Percentiles rank a stretch among this genome's conserved stretches.
Evolutionary conservation across 345 rosid genomes (phyloP).

Genomic region (Pistacia integerrima): DNA sequence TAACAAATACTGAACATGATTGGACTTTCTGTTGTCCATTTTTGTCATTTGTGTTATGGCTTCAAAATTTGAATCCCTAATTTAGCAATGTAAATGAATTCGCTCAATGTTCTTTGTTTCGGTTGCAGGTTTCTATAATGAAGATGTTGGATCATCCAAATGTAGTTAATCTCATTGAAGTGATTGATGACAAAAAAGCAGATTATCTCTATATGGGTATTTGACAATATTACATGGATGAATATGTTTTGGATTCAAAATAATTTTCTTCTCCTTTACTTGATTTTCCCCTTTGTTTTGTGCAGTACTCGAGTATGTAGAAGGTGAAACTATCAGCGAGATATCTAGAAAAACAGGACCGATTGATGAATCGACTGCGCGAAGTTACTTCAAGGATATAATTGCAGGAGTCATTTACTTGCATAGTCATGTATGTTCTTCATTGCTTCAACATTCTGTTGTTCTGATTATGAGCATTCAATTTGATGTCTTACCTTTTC

Average conservation of each 20-base stretch:
- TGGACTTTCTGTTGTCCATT: background rate
- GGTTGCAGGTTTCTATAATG: conserved; percentile 17
- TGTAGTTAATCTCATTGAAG: conserved; percentile 15
- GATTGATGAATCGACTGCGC: conserved; percentile 1
- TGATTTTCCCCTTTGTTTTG: too few species aligned
- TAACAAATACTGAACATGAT: background rate
- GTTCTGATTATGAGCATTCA: background rate
- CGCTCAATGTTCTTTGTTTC: background rate
- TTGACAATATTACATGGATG: background rate
- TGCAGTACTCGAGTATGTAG: conserved; percentile 14
- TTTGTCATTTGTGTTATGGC: background rate
- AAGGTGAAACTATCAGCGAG: background rate
- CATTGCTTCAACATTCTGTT: background rate
- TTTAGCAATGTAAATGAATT: too few species aligned
- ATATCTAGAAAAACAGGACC: background rate
- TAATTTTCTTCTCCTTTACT: background rate
- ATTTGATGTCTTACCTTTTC: background rate
- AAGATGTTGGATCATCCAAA: conserved; percentile 21
- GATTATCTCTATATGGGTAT: conserved; percentile 24
- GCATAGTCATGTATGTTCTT: conserved; percentile 10
- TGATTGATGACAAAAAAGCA: conserved; percentile 21
- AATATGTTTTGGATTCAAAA: background rate
- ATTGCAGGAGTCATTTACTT: conserved; percentile 11
- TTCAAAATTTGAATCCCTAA: background rate
- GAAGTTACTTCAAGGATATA: conserved; percentile 10